Conservation (phyloP, 345 rosid species). For the Gossypium rotundifolium region DNA sequence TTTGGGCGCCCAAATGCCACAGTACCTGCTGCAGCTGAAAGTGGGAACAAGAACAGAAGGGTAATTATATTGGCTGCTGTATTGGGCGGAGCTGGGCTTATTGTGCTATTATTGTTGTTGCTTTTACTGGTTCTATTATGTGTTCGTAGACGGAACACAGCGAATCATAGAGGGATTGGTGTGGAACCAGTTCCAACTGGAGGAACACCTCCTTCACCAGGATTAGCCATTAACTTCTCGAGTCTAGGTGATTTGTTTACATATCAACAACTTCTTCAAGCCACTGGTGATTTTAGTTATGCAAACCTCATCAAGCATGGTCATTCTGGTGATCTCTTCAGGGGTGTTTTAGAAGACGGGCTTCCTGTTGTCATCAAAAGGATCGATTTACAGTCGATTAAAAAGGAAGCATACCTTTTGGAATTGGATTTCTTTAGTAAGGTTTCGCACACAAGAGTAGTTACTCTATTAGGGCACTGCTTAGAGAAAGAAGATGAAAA, state of each 20-base stretch:
- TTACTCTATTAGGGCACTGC: constrained; percentile 82
- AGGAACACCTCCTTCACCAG: constrained; percentile 39
- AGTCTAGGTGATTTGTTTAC: constrained; percentile 67
- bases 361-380: constrained; percentile 58
- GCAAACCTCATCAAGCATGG: constrained; percentile 79
- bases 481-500: constrained; percentile 76
- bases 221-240: constrained; percentile 44
- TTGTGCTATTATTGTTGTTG: constrained; percentile 33
- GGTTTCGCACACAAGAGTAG: constrained; percentile 64
- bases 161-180: constrained; percentile 40
- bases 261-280: constrained; percentile 67
- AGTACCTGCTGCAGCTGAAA: constrained; percentile 25
- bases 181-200: constrained; percentile 52
- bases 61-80: constrained; percentile 53
- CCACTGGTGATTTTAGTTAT: constrained; percentile 65
- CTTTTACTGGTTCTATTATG: constrained; percentile 42
- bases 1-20: constrained; percentile 65
- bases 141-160: constrained; percentile 35
- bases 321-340: constrained; percentile 85
- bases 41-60: constrained; percentile 37
- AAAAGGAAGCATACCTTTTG: constrained; percentile 49
- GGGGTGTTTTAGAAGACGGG: constrained; percentile 60
- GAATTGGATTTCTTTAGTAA: constrained; percentile 87
- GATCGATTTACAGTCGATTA: constrained; percentile 46
- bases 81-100: constrained; percentile 56